phyloP scores from a whole-genome alignment of 768 basidiomycete species.

The Fomitopsis serialis region DNA sequence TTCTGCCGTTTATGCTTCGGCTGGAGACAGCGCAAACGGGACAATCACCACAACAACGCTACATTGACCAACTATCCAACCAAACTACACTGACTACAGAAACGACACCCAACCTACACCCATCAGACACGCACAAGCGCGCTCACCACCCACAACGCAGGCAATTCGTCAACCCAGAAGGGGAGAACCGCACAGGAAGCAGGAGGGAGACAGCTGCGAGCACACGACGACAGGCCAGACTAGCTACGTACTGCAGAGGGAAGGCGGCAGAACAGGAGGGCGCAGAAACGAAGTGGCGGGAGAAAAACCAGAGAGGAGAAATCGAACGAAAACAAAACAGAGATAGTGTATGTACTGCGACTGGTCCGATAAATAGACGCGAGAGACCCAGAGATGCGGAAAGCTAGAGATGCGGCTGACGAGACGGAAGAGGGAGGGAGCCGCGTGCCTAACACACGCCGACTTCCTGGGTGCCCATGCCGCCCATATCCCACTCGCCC shows the following conservation, averaged over 20 bases:
- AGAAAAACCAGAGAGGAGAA: not conserved
- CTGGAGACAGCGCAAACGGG: not conserved
- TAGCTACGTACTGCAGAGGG: not conserved
- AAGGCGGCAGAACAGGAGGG: not conserved
- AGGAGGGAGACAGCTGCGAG: conserved; percentile 28
- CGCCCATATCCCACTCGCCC: conserved; percentile 12
- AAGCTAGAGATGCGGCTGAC: conserved; percentile 8
- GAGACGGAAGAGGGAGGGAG: not conserved
- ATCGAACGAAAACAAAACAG: not conserved
- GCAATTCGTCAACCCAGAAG: conserved; percentile 42
- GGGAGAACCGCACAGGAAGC: conserved; percentile 32
- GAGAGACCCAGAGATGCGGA: conserved; percentile 14
- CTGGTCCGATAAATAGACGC: conserved; percentile 9
- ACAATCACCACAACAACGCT: not conserved
- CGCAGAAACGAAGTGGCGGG: not conserved
- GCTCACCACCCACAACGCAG: conserved; percentile 37
- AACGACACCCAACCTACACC: not conserved
- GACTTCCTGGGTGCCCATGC: conserved; percentile 10
- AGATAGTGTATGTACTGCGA: conserved; percentile 7
- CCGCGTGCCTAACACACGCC: conserved; percentile 18
- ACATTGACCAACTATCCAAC: not conserved
- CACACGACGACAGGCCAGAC: not conserved
- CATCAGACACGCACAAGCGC: conserved; percentile 24
- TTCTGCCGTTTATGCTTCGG: too few relatives aligned
- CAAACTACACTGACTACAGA: not conserved